phyloP scores from a whole-genome alignment of 441 rosid species.

The Eutrema salsugineum region DNA sequence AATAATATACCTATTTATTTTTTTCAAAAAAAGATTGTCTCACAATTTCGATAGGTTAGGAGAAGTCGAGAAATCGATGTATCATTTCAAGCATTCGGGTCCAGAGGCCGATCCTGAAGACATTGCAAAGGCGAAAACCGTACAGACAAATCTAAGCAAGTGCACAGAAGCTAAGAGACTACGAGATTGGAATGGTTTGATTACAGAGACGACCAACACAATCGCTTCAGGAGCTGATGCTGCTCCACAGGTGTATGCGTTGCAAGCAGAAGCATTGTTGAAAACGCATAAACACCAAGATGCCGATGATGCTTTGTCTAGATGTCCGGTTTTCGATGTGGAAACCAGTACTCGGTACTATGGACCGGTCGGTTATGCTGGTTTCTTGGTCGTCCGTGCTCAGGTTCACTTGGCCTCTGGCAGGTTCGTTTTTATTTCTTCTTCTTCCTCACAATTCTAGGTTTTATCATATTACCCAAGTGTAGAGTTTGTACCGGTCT shows the following conservation, averaged over 20 bases:
- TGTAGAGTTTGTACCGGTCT: not conserved
- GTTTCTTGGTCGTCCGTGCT: constrained; percentile 67
- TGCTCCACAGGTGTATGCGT: constrained; percentile 79
- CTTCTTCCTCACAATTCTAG: not conserved
- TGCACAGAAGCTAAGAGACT: constrained; percentile 66
- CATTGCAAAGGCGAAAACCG: constrained; percentile 52
- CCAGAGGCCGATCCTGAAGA: constrained; percentile 74
- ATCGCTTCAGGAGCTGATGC: constrained; percentile 80
- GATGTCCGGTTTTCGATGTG: constrained; percentile 54
- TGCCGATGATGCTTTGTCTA: constrained; percentile 58
- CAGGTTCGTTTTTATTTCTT: constrained; percentile 52
- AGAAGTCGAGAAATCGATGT: constrained; percentile 73
- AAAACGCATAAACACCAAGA: constrained; percentile 73
- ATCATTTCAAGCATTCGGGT: constrained; percentile 83
- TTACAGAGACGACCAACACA: constrained; percentile 52
- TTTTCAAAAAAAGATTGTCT: not conserved
- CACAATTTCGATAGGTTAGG: constrained; percentile 51
- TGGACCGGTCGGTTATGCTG: constrained; percentile 74
- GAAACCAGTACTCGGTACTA: constrained; percentile 66
- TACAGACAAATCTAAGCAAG: constrained; percentile 52
- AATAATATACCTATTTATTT: no score
- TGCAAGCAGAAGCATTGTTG: constrained; percentile 87
- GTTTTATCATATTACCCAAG: not conserved
- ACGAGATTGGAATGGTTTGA: constrained; percentile 72
- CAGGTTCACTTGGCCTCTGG: constrained; percentile 81